Conservation (phyloP, 1,284 basidiomycete genomes). For the Papiliotrema terrestris region DNA sequence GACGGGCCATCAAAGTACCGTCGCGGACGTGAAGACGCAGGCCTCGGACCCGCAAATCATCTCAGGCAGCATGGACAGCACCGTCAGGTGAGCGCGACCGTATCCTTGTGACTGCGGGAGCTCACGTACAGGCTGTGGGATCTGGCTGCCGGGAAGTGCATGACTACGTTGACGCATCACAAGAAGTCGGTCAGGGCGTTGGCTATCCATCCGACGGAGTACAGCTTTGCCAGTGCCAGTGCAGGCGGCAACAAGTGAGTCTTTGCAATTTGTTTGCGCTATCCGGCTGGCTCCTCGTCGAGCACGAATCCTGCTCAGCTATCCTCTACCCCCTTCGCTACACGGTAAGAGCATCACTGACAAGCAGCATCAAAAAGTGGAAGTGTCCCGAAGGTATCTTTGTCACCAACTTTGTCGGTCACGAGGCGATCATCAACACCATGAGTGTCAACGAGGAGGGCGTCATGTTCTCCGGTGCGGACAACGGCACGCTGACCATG, state of each 20-base stretch:
- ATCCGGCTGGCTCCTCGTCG: too few relatives aligned
- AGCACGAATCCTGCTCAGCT: too few relatives aligned
- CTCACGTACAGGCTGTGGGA: conserved; percentile 76
- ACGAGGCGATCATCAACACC: conserved; percentile 97
- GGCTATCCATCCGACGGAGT: conserved; percentile 92
- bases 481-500: conserved; percentile 82
- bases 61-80: conserved; percentile 97
- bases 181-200: conserved; percentile 95
- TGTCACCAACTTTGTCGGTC: conserved; percentile 91
- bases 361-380: conserved; percentile 86
- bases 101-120: background rate
- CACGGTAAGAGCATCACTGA: too few relatives aligned
- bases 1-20: conserved; percentile 87
- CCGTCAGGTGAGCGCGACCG: conserved; percentile 66
- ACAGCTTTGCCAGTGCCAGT: conserved; percentile 89
- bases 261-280: background rate
- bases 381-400: conserved; percentile 94
- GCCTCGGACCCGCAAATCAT: conserved; percentile 97
- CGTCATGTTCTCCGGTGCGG: conserved; percentile 92
- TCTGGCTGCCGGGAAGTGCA: conserved; percentile 94
- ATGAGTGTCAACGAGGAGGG: conserved; percentile 90
- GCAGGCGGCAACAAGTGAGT: conserved; percentile 84
- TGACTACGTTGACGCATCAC: conserved; percentile 94
- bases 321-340: too few relatives aligned
- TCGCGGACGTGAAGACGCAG: conserved; percentile 91